Conservation (phyloP, 192 early-diverging fungal species). For the Mortierella claussenii region DNA sequence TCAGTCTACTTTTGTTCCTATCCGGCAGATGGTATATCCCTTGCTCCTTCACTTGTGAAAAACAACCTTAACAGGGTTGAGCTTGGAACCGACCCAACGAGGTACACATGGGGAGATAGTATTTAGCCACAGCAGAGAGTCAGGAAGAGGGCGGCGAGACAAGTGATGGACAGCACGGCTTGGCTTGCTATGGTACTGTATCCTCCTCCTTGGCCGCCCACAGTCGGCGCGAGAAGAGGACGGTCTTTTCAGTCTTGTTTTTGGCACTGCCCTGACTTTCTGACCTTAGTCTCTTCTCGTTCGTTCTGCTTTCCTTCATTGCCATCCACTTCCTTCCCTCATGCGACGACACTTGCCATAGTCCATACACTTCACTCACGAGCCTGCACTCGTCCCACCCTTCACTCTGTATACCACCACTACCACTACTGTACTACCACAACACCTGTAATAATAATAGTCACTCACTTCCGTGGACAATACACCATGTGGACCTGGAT, state of each 20-base stretch:
- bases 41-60: background rate
- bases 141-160: too few relatives aligned
- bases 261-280: background rate
- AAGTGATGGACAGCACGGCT: too few relatives aligned
- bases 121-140: too few relatives aligned
- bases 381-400: background rate
- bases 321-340: background rate
- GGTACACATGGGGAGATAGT: too few relatives aligned
- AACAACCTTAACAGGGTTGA: background rate
- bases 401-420: background rate
- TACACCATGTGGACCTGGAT: slow-evolving; percentile 6
- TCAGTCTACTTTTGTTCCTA: background rate
- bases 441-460: background rate
- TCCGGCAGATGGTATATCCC: slow-evolving; percentile 6
- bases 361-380: too few relatives aligned
- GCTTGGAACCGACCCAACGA: too few relatives aligned
- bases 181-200: too few relatives aligned
- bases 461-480: too few relatives aligned
- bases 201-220: too few relatives aligned
- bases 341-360: background rate
- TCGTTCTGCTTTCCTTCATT: background rate
- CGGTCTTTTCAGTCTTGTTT: too few relatives aligned
- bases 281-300: background rate
- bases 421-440: background rate
- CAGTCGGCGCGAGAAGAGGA: too few relatives aligned